phyloP scores from a whole-genome alignment of 495 filamentous ascomycete genomes.

The Lophiostoma macrostomum region DNA sequence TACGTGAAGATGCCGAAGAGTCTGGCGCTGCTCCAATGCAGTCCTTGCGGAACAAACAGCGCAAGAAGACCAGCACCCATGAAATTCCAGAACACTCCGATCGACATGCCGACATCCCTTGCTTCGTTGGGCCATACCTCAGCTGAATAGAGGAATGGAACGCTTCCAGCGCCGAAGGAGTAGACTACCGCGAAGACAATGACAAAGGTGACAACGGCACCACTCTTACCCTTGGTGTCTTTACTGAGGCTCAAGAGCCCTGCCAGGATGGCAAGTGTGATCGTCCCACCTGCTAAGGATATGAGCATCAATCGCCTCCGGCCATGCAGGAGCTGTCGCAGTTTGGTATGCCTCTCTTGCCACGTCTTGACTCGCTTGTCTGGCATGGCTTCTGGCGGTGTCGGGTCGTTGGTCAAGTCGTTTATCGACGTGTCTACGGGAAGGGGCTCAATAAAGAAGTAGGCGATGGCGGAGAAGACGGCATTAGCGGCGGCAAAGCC shows the following conservation, averaged over 20 bases:
- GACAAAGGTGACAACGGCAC: not conserved
- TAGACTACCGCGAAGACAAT: constrained; percentile 5
- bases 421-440: too few relatives aligned
- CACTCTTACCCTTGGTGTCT: not conserved
- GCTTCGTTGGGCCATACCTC: constrained; percentile 12
- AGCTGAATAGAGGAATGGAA: constrained; percentile 9
- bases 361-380: not conserved
- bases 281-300: not conserved
- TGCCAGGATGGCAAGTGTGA: not conserved
- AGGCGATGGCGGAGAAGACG: not conserved
- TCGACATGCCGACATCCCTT: constrained; percentile 1
- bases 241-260: not conserved
- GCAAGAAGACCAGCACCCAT: not conserved
- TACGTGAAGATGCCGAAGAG: not conserved
- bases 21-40: not conserved
- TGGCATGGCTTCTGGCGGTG: not conserved
- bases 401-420: not conserved
- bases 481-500: not conserved
- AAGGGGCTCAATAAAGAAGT: not conserved
- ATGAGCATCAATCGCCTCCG: not conserved
- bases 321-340: not conserved
- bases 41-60: not conserved
- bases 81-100: not conserved
- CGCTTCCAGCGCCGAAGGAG: not conserved
- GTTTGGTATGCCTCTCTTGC: not conserved